Base-by-base conservation (phyloP, 2,329 filamentous ascomycete species). In the Verticillium nonalfalfae region DNA sequence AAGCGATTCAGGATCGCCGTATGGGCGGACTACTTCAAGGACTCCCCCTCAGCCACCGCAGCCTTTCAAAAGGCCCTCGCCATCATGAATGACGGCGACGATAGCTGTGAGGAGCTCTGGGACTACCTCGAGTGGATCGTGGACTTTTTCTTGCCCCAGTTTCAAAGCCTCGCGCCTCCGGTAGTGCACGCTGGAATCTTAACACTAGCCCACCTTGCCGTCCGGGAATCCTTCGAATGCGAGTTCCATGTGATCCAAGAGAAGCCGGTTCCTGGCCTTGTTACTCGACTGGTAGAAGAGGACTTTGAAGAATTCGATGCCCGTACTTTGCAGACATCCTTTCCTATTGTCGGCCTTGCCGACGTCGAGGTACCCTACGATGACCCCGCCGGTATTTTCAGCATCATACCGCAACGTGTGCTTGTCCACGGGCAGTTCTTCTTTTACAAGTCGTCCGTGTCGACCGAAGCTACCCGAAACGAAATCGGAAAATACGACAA, bases 61-160 rank as follows among this genome's bases (percentile, higher is more conserved):
- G 2, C 39, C 35, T 64, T 64, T 45, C 10, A 56, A 52, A 55
- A 61, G 33, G 61, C 40, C 13, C 60, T 60, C 38, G 58, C 59
- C 21, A 60, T 60, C 36, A 55, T 63, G 45, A 4, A 15, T 33
- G 40, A 45, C 15, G 59, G 63, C 38, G 59, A 64, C 21, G 59
- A 64, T 18, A 56, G 60, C 31, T 40, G 38, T 55, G 52, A 59
- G 1, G 59, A 58, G 15, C 59, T 63, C 18, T 64, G 61, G 63
- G 57, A 59, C 15, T 64, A 63, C 18, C 56, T 38, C 38, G 59
- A 64, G 57, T 21, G n/a, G n/a, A 57, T 64, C n/a, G 63, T 58
- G 34, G 45, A 39, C 52, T 31, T 35, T 39, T 64, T 64, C 21
- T 9, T 61, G 26, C 55, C 55, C 10, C 39, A 58, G 13, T 60